Percentiles rank a stretch among this genome's conserved stretches.
These are phyloP conservation scores for Pilaira anomala DNA, from an alignment of 192 early-diverging fungal species.

Conservation along the genomic window DNA sequence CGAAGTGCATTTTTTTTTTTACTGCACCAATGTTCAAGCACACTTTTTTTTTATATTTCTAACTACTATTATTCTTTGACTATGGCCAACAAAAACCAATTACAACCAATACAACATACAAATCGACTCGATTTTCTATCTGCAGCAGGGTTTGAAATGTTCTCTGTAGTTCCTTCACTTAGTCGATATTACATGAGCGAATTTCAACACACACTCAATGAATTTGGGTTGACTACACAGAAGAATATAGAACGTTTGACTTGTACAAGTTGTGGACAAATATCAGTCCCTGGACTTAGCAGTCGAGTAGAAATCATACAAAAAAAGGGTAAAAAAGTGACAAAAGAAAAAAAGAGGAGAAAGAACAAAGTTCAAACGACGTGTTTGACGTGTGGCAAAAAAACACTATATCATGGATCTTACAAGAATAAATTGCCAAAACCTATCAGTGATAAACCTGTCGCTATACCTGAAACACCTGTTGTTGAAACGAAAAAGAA, in stretches of 20 bases:
- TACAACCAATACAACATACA: background rate
- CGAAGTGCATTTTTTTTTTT: too few species aligned
- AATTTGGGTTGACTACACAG: background rate
- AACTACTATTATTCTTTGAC: too few species aligned
- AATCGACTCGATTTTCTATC: background rate
- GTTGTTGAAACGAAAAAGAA: background rate
- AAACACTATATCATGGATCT: background rate
- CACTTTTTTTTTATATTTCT: background rate
- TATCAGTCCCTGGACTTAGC: background rate
- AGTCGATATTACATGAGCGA: conserved; percentile 7
- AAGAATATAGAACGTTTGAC: background rate
- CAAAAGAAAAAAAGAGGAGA: background rate
- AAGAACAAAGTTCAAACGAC: background rate
- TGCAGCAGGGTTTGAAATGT: background rate
- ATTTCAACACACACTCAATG: background rate
- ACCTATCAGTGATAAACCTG: background rate
- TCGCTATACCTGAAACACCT: background rate
- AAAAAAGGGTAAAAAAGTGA: background rate
- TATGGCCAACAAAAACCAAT: background rate
- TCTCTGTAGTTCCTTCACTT: background rate
- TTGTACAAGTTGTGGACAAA: conserved; percentile 9
- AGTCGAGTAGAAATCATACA: background rate
- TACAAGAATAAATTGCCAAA: background rate
- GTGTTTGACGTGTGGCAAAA: background rate
- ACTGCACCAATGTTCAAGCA: too few species aligned